Base-by-base conservation (phyloP, 805 yeast species). In the Spathaspora arborariae region DNA sequence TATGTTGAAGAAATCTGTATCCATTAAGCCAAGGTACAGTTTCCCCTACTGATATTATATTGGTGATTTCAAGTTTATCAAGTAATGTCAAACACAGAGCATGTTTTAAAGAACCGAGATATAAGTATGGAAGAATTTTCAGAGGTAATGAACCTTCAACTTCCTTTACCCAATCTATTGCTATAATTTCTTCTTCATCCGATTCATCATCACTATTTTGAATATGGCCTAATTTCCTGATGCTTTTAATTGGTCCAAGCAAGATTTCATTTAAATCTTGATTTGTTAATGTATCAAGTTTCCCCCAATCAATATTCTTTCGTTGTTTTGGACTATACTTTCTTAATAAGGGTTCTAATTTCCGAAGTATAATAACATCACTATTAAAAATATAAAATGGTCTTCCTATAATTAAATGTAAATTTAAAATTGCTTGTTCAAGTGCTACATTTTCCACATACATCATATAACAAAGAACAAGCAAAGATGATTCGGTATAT, bases 31-130 rank as follows among this genome's bases (percentile, higher is more conserved):
- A 90, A 2, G 76, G 68, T 6, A 86, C 66, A 9, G 69, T 67
- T 56, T 92, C 97, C 1, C 98, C 98, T 8, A 92, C 97, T 2
- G 94, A 84, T 11, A 92, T 82, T 10, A 92, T 76, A 47, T 86
- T 79, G 15, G 74, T 77, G 47, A 92, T 88, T 0, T 88, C 89
- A 10, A 92, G 65, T 46, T 75, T 75, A 22, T 68, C 64, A 45
- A 92, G 68, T 52, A 92, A 63, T 2, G 80, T 78, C 5, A 84
- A 74, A 52, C 82, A 79, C 47, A 81, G 82, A 3, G 97, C 97
- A 67, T 92, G 97, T 41, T 67, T 78, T 45, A 90, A 68, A 2
- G 94, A 84, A 0, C 98, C 98, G 45, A 92, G 70, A 58, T 90
- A 92, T 50, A 92, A 63, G 63, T 91, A 91, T 1, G 92, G 87